A percentile compares a stretch with the other conserved stretches of the same genome.
These are phyloP conservation scores for Emergomyces orientalis DNA, from an alignment of 2,329 filamentous ascomycete species.

Conservation along the genomic window DNA sequence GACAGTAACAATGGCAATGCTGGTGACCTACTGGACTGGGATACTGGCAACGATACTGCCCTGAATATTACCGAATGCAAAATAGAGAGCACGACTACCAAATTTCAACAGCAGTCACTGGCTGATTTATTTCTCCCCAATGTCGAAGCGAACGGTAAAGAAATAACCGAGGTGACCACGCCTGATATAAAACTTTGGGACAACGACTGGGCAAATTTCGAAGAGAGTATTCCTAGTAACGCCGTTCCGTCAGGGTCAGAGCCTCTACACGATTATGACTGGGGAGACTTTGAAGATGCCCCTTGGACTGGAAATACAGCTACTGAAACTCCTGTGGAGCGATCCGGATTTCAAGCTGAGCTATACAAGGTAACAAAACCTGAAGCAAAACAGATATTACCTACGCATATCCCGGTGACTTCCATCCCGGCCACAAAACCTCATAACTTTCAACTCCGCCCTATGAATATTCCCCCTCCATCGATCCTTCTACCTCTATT, in stretches of 20 bases:
- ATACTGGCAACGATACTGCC: background rate
- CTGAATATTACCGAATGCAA: background rate
- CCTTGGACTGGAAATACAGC: background rate
- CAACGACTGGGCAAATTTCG: slow-evolving; percentile 1
- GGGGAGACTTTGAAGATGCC: slow-evolving; percentile 46
- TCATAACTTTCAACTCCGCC: slow-evolving; percentile 42
- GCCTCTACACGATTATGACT: slow-evolving; percentile 39
- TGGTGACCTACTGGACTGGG: slow-evolving; percentile 7
- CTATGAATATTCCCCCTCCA: slow-evolving; percentile 82
- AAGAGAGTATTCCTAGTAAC: background rate
- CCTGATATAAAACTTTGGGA: background rate
- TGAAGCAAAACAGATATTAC: background rate
- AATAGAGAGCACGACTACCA: background rate
- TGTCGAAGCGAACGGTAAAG: slow-evolving; percentile 12
- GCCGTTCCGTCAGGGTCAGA: background rate
- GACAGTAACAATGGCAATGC: slow-evolving; percentile 7
- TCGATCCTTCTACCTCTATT: slow-evolving; percentile 72
- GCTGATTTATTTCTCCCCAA: slow-evolving; percentile 25
- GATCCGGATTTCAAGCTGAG: background rate
- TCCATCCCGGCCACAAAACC: background rate
- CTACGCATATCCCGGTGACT: background rate
- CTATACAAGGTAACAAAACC: background rate
- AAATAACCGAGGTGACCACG: background rate
- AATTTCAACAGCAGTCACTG: slow-evolving; percentile 13
- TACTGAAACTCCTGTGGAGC: background rate